Conservation (phyloP, 495 filamentous ascomycete genomes). For the Letharia columbiana region DNA sequence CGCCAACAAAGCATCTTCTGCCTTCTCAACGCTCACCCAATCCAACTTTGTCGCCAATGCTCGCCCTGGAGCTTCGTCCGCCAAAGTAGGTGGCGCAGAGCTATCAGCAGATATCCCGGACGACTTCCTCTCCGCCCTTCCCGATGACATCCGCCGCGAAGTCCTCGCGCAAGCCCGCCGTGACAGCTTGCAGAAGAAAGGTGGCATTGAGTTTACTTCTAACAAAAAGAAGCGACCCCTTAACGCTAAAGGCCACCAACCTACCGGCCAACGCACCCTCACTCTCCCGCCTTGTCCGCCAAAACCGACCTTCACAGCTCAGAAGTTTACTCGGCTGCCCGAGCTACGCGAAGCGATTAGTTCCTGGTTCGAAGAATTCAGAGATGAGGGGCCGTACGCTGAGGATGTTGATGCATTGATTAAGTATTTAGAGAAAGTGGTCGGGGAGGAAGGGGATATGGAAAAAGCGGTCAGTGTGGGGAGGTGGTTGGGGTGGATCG, state of each 20-base stretch:
- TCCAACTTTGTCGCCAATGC: constrained; percentile 51
- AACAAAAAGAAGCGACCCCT: constrained; percentile 16
- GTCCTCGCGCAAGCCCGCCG: constrained; percentile 64
- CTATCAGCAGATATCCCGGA: constrained; percentile 46
- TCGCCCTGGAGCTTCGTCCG: background rate
- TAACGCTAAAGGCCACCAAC: constrained; percentile 18
- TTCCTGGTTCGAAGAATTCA: constrained; percentile 60
- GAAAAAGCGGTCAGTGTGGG: constrained; percentile 60
- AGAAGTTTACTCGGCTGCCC: constrained; percentile 42
- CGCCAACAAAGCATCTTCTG: constrained; percentile 34
- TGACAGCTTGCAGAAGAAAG: constrained; percentile 41
- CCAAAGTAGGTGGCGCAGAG: background rate
- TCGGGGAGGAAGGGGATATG: constrained; percentile 64
- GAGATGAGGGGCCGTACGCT: constrained; percentile 58
- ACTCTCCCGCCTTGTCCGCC: constrained; percentile 43
- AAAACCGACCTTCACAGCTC: constrained; percentile 57
- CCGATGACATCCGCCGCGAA: constrained; percentile 70
- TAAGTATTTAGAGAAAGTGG: constrained; percentile 58
- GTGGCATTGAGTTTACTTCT: constrained; percentile 30
- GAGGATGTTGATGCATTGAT: constrained; percentile 68
- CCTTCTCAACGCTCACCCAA: constrained; percentile 47
- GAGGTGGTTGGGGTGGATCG: constrained; percentile 63
- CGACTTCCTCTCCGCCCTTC: constrained; percentile 71
- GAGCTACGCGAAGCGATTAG: constrained; percentile 54
- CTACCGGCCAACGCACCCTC: constrained; percentile 34